A percentile compares a stretch with the other conserved stretches of the same genome.
These are phyloP conservation scores for Fusarium irregulare DNA, from an alignment of 2,329 filamentous ascomycete species.

Conservation along the genomic window DNA sequence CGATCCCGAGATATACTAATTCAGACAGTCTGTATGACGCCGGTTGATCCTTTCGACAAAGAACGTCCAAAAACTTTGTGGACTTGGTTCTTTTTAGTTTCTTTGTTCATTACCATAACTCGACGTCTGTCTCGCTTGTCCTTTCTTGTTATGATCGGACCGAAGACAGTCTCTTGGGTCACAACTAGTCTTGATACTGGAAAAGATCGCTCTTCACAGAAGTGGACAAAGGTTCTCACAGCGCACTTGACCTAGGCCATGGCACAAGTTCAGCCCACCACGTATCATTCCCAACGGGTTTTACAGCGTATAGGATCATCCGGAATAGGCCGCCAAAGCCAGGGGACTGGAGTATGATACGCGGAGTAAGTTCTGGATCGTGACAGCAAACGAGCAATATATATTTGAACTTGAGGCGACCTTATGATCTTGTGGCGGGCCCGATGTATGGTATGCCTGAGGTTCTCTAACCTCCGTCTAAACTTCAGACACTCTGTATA, in stretches of 20 bases:
- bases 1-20: not conserved
- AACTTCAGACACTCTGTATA: not conserved
- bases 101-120: not conserved
- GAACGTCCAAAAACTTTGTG: not conserved
- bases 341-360: accelerated
- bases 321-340: not conserved
- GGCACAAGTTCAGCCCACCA: not conserved
- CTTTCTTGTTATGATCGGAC: not conserved
- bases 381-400: not conserved
- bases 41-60: not conserved
- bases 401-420: not conserved
- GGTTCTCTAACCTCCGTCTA: not conserved
- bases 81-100: not conserved
- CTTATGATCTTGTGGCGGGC: not conserved
- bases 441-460: not conserved
- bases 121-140: not conserved
- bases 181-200: not conserved
- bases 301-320: not conserved
- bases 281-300: not conserved
- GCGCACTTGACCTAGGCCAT: not conserved
- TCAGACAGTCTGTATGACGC: no score
- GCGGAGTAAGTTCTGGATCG: not conserved
- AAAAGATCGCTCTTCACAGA: not conserved
- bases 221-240: not conserved
- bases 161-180: not conserved